A percentile compares a stretch with the other conserved stretches of the same genome.
Conservation (phyloP, 129 eudicot species). For the Centella asiatica region DNA sequence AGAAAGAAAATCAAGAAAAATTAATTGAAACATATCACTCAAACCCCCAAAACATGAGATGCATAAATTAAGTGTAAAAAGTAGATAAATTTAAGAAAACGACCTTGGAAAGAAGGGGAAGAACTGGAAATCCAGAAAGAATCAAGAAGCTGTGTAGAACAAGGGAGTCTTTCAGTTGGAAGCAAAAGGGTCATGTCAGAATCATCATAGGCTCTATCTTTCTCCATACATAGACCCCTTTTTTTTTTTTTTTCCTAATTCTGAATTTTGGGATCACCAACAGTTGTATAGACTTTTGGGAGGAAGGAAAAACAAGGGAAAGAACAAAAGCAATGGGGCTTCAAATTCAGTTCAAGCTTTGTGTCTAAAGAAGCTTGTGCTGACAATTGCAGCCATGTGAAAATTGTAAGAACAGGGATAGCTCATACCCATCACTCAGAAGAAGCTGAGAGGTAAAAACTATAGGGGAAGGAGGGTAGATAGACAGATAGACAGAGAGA, state of each 20-base stretch:
- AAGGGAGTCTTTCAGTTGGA: constrained; percentile 29
- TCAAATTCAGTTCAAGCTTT: constrained; percentile 11
- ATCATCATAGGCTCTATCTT: constrained; percentile 29
- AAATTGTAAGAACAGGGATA: constrained; percentile 30
- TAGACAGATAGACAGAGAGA: too few relatives aligned
- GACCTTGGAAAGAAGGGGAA: constrained; percentile 62
- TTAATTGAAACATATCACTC: too few relatives aligned
- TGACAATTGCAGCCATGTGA: constrained; percentile 40
- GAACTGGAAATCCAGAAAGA: constrained; percentile 53
- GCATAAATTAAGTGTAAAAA: not conserved
- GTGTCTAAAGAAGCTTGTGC: constrained; percentile 64
- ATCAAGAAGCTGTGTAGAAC: constrained; percentile 43
- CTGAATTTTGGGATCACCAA: not conserved
- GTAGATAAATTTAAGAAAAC: not conserved
- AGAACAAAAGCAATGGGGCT: not conserved
- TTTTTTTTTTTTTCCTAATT: not conserved
- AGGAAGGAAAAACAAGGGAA: not conserved
- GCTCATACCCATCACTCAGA: constrained; percentile 55
- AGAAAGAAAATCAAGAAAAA: too few relatives aligned
- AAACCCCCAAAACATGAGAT: not conserved
- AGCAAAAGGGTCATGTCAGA: constrained; percentile 25
- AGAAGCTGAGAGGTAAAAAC: not conserved
- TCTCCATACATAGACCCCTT: constrained; percentile 31
- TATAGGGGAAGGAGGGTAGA: too few relatives aligned
- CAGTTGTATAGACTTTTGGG: not conserved